Percentiles rank a stretch among this genome's conserved stretches.
Conservation (phyloP, 2,329 filamentous ascomycete species). For the Rachicladosporium sp. region DNA sequence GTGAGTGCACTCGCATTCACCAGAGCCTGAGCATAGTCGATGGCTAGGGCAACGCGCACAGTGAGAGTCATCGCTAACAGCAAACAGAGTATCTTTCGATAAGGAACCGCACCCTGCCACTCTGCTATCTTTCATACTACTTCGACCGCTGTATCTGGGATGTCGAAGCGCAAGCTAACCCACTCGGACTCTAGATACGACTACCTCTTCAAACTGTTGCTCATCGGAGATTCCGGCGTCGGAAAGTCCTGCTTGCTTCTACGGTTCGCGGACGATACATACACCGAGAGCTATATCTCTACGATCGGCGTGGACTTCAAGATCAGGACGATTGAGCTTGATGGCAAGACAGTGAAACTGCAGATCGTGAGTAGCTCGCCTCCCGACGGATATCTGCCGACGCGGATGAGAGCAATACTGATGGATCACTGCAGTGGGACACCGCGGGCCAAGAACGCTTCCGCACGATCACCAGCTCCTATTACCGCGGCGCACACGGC, state of each 20-base stretch:
- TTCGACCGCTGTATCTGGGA: too few species aligned
- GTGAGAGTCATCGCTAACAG: too few species aligned
- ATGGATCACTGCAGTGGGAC: slow-evolving; percentile 63
- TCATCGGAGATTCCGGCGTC: slow-evolving; percentile 99
- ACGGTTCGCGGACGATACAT: slow-evolving; percentile 97
- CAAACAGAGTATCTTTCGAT: slow-evolving; percentile 3
- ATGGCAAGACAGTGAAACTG: slow-evolving; percentile 98
- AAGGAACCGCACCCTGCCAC: slow-evolving; percentile 4
- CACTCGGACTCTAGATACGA: slow-evolving; percentile 65
- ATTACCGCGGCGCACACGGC: slow-evolving; percentile 97
- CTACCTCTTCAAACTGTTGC: slow-evolving; percentile 99
- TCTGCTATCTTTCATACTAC: not conserved
- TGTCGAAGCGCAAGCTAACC: slow-evolving; percentile 1
- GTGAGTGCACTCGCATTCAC: slow-evolving; percentile 43
- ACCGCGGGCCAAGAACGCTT: slow-evolving; percentile 98
- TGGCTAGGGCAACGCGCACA: too few species aligned
- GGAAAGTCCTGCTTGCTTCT: slow-evolving; percentile 98
- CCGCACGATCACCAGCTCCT: slow-evolving; percentile 98
- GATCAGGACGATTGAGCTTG: slow-evolving; percentile 98
- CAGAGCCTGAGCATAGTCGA: too few species aligned
- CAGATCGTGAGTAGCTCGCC: slow-evolving; percentile 71
- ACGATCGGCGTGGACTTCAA: slow-evolving; percentile 99
- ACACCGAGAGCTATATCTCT: slow-evolving; percentile 99
- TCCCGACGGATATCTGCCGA: too few species aligned
- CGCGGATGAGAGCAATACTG: not conserved